Evolutionary conservation across 768 basidiomycete species (phyloP).

Genomic region (Hericium coralloides): DNA sequence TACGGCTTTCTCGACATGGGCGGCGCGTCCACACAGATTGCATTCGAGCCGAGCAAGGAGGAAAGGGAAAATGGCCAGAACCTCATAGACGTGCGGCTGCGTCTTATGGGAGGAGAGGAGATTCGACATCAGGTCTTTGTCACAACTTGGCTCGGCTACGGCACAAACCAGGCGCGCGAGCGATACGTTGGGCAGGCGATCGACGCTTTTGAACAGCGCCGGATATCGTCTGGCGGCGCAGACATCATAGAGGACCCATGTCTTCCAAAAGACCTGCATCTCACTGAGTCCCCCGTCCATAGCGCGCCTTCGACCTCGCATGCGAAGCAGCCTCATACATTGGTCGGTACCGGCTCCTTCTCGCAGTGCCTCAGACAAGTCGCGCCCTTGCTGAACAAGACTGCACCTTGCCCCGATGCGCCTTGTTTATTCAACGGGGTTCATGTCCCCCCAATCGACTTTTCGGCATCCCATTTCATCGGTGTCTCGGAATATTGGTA

Average conservation of each 20-base stretch:
- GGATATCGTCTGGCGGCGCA: slow-evolving; percentile 11
- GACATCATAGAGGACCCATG: slow-evolving; percentile 77
- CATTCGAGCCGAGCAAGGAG: slow-evolving; percentile 74
- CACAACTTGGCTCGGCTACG: slow-evolving; percentile 97
- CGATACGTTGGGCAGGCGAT: slow-evolving; percentile 75
- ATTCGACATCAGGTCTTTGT: slow-evolving; percentile 92
- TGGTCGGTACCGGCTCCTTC: slow-evolving; percentile 88
- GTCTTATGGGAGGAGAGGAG: slow-evolving; percentile 76
- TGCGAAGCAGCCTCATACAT: slow-evolving; percentile 42
- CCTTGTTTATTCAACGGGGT: slow-evolving; percentile 95
- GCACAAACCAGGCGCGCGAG: slow-evolving; percentile 94
- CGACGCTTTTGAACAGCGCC: slow-evolving; percentile 40
- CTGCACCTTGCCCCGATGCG: slow-evolving; percentile 68
- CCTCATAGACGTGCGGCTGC: slow-evolving; percentile 72
- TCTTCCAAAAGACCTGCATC: slow-evolving; percentile 65
- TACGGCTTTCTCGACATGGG: slow-evolving; percentile 99
- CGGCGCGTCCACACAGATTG: slow-evolving; percentile 97
- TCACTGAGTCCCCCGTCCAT: slow-evolving; percentile 49
- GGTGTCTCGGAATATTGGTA: slow-evolving; percentile 99
- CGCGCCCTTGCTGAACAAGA: slow-evolving; percentile 75
- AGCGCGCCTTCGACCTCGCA: slow-evolving; percentile 30
- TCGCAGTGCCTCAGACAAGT: slow-evolving; percentile 69
- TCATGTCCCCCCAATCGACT: slow-evolving; percentile 90
- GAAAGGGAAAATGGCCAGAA: slow-evolving; percentile 50
- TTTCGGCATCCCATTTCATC: slow-evolving; percentile 87